Conservation (phyloP, 108 stramenopile genomes). For the Cyclotella cryptica region DNA sequence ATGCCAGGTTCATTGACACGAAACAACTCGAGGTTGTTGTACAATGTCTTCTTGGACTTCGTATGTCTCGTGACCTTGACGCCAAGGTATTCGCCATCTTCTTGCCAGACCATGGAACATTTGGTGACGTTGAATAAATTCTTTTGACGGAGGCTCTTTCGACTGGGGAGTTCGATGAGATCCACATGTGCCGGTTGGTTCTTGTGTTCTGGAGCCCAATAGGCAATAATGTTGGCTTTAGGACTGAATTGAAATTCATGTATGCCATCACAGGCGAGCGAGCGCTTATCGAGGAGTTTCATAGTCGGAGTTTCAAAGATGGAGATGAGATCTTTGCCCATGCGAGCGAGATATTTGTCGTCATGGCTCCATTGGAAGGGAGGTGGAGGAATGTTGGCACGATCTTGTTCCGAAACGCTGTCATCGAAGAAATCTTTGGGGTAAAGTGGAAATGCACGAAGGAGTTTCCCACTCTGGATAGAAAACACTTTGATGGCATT, state of each 20-base stretch:
- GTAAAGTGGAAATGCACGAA: constrained; percentile 88
- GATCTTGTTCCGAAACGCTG: constrained; percentile 15
- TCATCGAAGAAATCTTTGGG: constrained; percentile 65
- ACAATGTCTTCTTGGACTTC: constrained; percentile 96
- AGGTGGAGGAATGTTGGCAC: constrained; percentile 64
- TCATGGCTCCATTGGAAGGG: constrained; percentile 95
- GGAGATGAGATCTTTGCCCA: constrained; percentile 91
- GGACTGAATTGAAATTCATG: constrained; percentile 96
- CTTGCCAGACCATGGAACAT: constrained; percentile 94
- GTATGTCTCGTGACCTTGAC: constrained; percentile 95
- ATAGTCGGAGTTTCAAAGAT: constrained; percentile 92
- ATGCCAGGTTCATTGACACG: constrained; percentile 86
- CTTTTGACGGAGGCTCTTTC: constrained; percentile 94
- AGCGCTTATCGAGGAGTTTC: constrained; percentile 91
- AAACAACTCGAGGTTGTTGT: constrained; percentile 96
- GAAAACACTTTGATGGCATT: constrained; percentile 91
- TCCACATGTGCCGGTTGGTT: constrained; percentile 96
- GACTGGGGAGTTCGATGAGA: constrained; percentile 88
- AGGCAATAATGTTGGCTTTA: constrained; percentile 89
- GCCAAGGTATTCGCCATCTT: constrained; percentile 92
- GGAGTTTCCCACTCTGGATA: constrained; percentile 80
- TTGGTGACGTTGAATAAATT: constrained; percentile 95
- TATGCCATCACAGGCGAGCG: constrained; percentile 90
- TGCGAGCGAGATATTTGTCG: constrained; percentile 93
- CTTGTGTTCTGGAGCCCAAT: constrained; percentile 95